These are phyloP conservation scores for Scheffersomyces stipitis DNA, from an alignment of 805 yeast species.

Conservation along the genomic window DNA sequence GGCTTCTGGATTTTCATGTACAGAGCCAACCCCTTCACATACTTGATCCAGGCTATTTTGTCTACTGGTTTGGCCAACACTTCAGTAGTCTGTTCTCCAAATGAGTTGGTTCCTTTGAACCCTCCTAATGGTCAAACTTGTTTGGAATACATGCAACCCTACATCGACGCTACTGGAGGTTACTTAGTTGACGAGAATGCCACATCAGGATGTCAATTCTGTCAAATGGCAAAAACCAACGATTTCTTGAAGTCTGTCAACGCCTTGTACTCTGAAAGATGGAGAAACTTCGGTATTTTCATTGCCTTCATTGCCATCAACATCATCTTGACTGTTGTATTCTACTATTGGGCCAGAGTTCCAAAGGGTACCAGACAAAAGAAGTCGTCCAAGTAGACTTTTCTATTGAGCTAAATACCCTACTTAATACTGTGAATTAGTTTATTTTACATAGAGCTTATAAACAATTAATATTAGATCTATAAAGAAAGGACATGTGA, in stretches of 20 bases:
- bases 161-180: conserved; percentile 48
- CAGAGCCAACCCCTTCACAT: conserved; percentile 70
- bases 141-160: conserved; percentile 49
- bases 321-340: conserved; percentile 27
- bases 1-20: conserved; percentile 87
- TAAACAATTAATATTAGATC: no score
- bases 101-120: conserved; percentile 27
- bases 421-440: no score
- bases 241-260: conserved; percentile 50
- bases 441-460: no score
- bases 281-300: conserved; percentile 67
- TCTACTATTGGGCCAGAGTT: conserved; percentile 70
- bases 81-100: conserved; percentile 24
- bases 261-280: conserved; percentile 50
- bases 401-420: no score
- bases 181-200: conserved; percentile 56
- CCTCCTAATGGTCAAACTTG: conserved; percentile 65
- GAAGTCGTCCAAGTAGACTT: no score
- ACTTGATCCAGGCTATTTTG: conserved; percentile 60
- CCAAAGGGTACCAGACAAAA: conserved; percentile 57
- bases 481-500: no score
- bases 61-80: conserved; percentile 50
- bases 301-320: conserved; percentile 34
- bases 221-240: conserved; percentile 56
- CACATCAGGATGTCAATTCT: conserved; percentile 49